These are phyloP conservation scores for Wallacemonas collosoma DNA, from an alignment of 208 protist genomes.

Conservation along the genomic window DNA sequence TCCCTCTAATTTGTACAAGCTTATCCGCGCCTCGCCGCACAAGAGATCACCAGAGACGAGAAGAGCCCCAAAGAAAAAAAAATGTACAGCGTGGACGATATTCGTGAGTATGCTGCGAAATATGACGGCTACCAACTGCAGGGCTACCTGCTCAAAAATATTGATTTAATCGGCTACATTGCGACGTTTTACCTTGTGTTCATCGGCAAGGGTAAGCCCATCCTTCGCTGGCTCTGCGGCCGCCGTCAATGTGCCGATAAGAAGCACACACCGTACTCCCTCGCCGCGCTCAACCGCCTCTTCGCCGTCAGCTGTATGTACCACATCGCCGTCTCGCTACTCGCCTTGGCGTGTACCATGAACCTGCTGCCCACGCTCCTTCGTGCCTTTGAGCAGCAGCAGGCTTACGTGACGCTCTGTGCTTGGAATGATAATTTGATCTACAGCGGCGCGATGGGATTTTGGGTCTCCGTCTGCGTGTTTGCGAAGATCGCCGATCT, in stretches of 20 bases:
- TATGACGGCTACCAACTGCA: conserved; percentile 38
- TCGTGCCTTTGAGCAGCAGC: conserved; percentile 17
- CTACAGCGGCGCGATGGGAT: conserved; percentile 42
- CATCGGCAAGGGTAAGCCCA: conserved; percentile 28
- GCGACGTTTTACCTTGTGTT: conserved; percentile 33
- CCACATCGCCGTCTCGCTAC: conserved; percentile 39
- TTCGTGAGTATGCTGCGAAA: conserved; percentile 19
- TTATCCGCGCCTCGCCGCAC: too few relatives aligned
- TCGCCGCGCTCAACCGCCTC: conserved; percentile 24
- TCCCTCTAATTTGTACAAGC: too few relatives aligned
- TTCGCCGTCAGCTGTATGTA: conserved; percentile 34
- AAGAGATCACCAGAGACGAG: not conserved
- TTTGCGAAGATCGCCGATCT: conserved; percentile 73
- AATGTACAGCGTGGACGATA: conserved; percentile 23
- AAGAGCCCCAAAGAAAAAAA: conserved; percentile 10
- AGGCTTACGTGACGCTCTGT: conserved; percentile 38
- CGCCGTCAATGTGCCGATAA: not conserved
- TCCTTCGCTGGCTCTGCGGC: conserved; percentile 34
- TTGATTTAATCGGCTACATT: conserved; percentile 42
- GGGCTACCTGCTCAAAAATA: conserved; percentile 44
- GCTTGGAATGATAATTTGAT: conserved; percentile 38
- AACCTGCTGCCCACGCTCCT: conserved; percentile 36
- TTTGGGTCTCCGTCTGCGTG: conserved; percentile 57
- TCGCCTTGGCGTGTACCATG: conserved; percentile 30
- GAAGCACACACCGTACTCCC: conserved; percentile 11